Conservation (phyloP, 148 eudicot genomes). For the Heliamphora exappendiculata region DNA sequence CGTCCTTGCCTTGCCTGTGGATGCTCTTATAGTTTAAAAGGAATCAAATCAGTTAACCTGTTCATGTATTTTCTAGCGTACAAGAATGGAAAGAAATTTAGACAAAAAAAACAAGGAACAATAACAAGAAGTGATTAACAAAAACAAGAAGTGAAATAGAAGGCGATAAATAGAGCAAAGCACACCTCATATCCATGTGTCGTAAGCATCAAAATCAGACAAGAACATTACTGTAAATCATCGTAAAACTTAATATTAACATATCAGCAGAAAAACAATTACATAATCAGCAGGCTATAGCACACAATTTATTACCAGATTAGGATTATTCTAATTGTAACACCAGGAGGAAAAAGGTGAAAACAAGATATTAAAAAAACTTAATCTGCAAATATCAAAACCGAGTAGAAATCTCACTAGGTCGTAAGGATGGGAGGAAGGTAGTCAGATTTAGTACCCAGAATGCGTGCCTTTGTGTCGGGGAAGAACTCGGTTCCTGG, state of each 20-base stretch:
- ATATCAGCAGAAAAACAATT: background rate
- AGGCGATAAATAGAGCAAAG: too few relatives aligned
- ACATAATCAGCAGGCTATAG: background rate
- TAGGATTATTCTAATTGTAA: background rate
- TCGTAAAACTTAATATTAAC: background rate
- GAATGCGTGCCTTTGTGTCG: slow-evolving; percentile 63
- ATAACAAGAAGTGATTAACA: background rate
- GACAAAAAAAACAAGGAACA: background rate
- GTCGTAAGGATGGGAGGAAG: slow-evolving; percentile 83
- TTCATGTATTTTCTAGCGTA: too few relatives aligned
- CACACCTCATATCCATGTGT: background rate
- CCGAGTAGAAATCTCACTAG: slow-evolving; percentile 16
- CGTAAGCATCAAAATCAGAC: slow-evolving; percentile 11
- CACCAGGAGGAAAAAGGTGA: background rate
- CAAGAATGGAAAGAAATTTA: background rate
- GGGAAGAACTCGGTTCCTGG: slow-evolving; percentile 71
- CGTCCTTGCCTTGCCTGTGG: too few relatives aligned
- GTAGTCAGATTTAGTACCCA: slow-evolving; percentile 61
- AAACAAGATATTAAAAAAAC: too few relatives aligned
- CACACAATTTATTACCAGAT: background rate
- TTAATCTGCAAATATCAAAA: background rate
- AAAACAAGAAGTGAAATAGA: background rate
- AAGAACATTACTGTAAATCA: background rate
- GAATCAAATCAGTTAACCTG: too few relatives aligned
- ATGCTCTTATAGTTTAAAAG: too few relatives aligned